phyloP scores from a whole-genome alignment of 2,329 filamentous ascomycete genomes.

The Nemania sp. region DNA sequence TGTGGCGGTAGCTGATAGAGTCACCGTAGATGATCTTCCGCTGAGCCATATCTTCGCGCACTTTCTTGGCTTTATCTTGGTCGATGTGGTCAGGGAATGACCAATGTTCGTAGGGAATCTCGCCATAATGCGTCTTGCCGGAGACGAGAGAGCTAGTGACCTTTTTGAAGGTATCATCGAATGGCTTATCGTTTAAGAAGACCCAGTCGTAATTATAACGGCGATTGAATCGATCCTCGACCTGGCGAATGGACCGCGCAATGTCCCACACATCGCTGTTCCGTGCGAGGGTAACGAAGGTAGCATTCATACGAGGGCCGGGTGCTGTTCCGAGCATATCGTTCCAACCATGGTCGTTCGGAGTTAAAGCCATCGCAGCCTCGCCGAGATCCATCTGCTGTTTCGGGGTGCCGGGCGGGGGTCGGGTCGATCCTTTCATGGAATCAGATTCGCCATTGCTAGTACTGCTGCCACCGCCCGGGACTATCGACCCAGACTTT shows the following conservation, averaged over 20 bases:
- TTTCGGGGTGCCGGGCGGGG: conserved; percentile 34
- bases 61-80: conserved; percentile 86
- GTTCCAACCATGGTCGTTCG: conserved; percentile 56
- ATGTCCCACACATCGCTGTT: conserved; percentile 97
- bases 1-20: conserved; percentile 95
- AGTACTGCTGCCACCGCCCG: conserved; percentile 28
- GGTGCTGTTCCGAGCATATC: conserved; percentile 56
- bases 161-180: conserved; percentile 91
- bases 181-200: conserved; percentile 94
- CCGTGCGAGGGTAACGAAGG: conserved; percentile 92
- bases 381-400: conserved; percentile 46
- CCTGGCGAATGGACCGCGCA: conserved; percentile 88
- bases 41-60: conserved; percentile 90
- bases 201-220: conserved; percentile 99
- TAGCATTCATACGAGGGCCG: conserved; percentile 88
- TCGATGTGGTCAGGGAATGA: conserved; percentile 96
- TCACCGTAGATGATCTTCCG: conserved; percentile 98
- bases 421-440: conserved; percentile 35
- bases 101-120: conserved; percentile 92
- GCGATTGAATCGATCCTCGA: conserved; percentile 97
- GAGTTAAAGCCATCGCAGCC: conserved; percentile 55
- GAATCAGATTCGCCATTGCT: conserved; percentile 32
- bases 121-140: conserved; percentile 86
- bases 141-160: conserved; percentile 88
- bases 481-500: conserved; percentile 23